Base-by-base conservation (phyloP, 108 stramenopile species). In the Cyclotella kingstonii region DNA sequence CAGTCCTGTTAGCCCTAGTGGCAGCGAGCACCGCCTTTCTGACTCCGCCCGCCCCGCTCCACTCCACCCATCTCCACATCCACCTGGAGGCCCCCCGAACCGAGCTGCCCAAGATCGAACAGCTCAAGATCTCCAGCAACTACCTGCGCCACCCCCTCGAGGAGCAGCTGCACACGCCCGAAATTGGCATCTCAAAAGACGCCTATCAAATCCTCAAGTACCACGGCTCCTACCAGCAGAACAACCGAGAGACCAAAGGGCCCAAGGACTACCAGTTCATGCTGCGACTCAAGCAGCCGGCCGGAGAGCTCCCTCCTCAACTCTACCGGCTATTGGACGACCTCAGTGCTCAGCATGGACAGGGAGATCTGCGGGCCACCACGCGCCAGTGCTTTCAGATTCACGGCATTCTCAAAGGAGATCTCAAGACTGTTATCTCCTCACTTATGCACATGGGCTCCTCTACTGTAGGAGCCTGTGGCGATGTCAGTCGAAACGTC, bases 301-400 rank as follows among this genome's bases (percentile, higher is more conserved):
- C 94, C 4, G 98, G 98, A n/a, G 94, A 93, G 63, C 65, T 93
- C 14, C 79, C 96, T 31, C 85, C 96, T 23, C 94, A 95, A 48
- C 86, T 97, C 19, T 98, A 85, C 76, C 81, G 85, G 22, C 71
- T 94, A 8, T 60, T 97, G 33, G 96, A 98, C 63, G 95, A 97
- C 58, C 71, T 98, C 7, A 81, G 79, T 44, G 53, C 54, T 29
- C 83, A 94, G 34, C 89, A 93, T 63, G 98, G 96, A 21, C 95
- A 97, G 66, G 94, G 91, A 8, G 94, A 96, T 77, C 79, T 98
- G 2, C 84, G 96, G 38, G 93, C 92, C 27, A 98, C 98, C 34
- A 98, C 98, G 17, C 89, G 98, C 10, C 97, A 97, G 79, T 96
- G 96, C 70, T 97, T 96, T 63, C 98, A 98, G 77, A 87, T 98